These are phyloP conservation scores for Vitis hybrid DNA, from an alignment of 177 flowering plant genomes.

Conservation along the genomic window DNA sequence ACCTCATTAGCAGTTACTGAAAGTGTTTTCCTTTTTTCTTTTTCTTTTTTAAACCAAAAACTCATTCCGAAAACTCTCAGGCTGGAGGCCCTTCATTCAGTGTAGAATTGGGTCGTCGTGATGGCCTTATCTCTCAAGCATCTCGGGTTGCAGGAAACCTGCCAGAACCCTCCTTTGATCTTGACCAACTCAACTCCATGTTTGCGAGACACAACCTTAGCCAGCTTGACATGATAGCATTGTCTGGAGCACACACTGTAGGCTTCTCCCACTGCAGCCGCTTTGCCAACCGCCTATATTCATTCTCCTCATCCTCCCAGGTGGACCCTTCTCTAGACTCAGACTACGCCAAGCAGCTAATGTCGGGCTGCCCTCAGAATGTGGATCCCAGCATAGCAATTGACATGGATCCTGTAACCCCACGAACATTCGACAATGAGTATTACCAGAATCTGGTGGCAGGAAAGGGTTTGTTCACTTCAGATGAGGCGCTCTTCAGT, in stretches of 20 bases:
- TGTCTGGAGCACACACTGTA: constrained; percentile 81
- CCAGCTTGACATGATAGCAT: constrained; percentile 66
- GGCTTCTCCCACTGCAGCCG: constrained; percentile 73
- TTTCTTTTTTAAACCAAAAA: too few species aligned
- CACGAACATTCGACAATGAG: constrained; percentile 56
- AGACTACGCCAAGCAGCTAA: constrained; percentile 54
- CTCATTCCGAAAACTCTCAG: constrained; percentile 25
- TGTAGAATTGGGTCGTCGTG: constrained; percentile 76
- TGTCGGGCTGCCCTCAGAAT: constrained; percentile 39
- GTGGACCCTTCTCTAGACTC: constrained; percentile 75
- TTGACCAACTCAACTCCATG: constrained; percentile 41
- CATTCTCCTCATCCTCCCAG: constrained; percentile 36
- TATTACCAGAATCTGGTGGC: constrained; percentile 60
- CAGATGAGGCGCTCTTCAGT: constrained; percentile 64
- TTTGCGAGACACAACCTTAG: constrained; percentile 50
- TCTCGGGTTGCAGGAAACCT: constrained; percentile 61
- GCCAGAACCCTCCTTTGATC: constrained; percentile 52
- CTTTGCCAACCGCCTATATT: constrained; percentile 57
- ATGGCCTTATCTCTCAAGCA: constrained; percentile 61
- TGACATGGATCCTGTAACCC: constrained; percentile 64
- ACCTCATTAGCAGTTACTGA: too few species aligned
- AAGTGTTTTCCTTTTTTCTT: too few species aligned
- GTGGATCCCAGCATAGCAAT: constrained; percentile 57
- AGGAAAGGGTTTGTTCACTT: constrained; percentile 69
- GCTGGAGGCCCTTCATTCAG: constrained; percentile 69